Conservation (phyloP, 495 filamentous ascomycete genomes). For the Penicillium diatomitis region DNA sequence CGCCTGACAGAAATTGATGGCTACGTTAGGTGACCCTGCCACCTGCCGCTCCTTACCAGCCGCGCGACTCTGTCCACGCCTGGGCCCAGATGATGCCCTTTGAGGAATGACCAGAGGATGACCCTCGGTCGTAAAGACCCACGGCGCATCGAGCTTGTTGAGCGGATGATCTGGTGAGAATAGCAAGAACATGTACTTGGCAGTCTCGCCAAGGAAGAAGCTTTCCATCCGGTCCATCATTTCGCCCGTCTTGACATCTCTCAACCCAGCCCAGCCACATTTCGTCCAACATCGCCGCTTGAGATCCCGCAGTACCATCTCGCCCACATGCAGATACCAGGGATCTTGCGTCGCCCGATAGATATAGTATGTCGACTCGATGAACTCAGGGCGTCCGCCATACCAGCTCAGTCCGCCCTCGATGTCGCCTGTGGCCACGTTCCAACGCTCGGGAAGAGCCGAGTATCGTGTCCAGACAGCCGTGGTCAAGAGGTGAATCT, state of each 20-base stretch:
- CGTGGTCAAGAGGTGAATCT: slow-evolving; percentile 79
- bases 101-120: slow-evolving; percentile 84
- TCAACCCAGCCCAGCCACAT: slow-evolving; percentile 93
- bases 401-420: slow-evolving; percentile 89
- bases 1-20: slow-evolving; percentile 44
- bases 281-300: slow-evolving; percentile 83
- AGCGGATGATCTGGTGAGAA: slow-evolving; percentile 81
- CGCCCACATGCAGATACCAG: slow-evolving; percentile 91
- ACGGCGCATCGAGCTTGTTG: slow-evolving; percentile 74
- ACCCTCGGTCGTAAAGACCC: slow-evolving; percentile 93
- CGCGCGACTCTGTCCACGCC: neutral
- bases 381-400: slow-evolving; percentile 89
- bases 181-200: slow-evolving; percentile 87
- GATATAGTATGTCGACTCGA: slow-evolving; percentile 89
- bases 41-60: slow-evolving; percentile 4
- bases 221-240: slow-evolving; percentile 96
- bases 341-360: slow-evolving; percentile 91
- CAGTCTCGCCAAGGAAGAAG: slow-evolving; percentile 94
- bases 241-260: slow-evolving; percentile 83
- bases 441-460: slow-evolving; percentile 90
- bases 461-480: slow-evolving; percentile 92
- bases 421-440: slow-evolving; percentile 70
- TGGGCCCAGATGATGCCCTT: slow-evolving; percentile 14
- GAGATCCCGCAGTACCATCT: slow-evolving; percentile 89
- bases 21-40: slow-evolving; percentile 1